Conservation (phyloP, 2,329 filamentous ascomycete species). For the Botryotinia globosa region DNA sequence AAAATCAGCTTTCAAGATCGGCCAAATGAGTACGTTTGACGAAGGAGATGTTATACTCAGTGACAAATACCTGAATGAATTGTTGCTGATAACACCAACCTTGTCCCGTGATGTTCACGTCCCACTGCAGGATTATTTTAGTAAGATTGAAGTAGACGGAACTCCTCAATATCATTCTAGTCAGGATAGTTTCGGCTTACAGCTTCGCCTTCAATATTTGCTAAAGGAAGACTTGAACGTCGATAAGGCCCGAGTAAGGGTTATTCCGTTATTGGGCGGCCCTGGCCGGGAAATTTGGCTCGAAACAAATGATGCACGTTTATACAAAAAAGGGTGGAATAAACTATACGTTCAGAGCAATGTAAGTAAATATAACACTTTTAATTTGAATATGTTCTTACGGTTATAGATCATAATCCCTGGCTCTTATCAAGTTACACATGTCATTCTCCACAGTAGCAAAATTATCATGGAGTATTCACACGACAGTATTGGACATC, state of each 20-base stretch:
- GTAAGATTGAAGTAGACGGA: conserved; percentile 63
- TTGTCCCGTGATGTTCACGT: conserved; percentile 62
- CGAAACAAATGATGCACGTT: conserved; percentile 44
- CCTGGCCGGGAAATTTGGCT: conserved; percentile 67
- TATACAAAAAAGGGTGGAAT: conserved; percentile 47
- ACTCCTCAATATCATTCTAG: conserved; percentile 66
- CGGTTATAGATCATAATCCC: conserved; percentile 57
- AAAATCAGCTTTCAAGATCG: conserved; percentile 35
- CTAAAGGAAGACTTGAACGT: conserved; percentile 68
- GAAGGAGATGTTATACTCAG: conserved; percentile 26
- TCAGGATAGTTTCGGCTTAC: conserved; percentile 72
- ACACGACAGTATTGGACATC: conserved; percentile 44
- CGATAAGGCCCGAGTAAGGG: conserved; percentile 60
- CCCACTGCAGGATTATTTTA: conserved; percentile 72
- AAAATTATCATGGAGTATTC: conserved; percentile 67
- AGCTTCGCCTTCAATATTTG: conserved; percentile 67
- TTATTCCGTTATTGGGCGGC: conserved; percentile 55
- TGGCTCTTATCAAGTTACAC: conserved; percentile 73
- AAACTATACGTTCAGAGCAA: conserved; percentile 47
- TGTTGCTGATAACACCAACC: conserved; percentile 34
- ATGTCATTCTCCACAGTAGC: conserved; percentile 61
- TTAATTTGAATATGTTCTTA: conserved; percentile 34
- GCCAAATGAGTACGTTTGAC: conserved; percentile 19
- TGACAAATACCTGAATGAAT: conserved; percentile 36
- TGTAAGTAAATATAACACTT: conserved; percentile 37